Evolutionary conservation across 306 rosid species (phyloP), one percentile per base, ranked within the genome.

Genomic region (Dalbergia cultrata): DNA sequence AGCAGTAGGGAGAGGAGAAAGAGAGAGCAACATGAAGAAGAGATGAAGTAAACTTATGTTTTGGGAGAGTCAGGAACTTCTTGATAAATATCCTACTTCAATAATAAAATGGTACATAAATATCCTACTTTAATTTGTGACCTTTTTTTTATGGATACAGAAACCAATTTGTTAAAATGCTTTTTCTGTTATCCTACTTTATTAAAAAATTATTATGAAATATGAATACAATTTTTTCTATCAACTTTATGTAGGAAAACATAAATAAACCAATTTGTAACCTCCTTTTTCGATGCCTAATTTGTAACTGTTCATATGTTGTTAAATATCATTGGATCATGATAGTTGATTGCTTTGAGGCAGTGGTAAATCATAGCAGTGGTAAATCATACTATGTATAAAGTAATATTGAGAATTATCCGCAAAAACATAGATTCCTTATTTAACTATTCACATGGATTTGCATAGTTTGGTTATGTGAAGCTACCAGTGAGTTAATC

Each of bases 391-490:
- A 34, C 9, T 69, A 56, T 39, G 19, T 73, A 13, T 44, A 43
- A 43, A 58, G 18, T 19, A 58, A 21, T 43, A 63, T 8, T 13
- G 57, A 31, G 49, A 58, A 13, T 43, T 2, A 43, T 9, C 47
- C 9, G 12, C 6, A 7, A 43, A 43, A 43, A 2, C 11, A 7
- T 43, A 43, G 2, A 43, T 43, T 43, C 10, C 11, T 7, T 43
- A 43, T 43, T 43, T 43, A 43, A 43, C 47, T 0, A 43, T 43
- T 43, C 10, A 43, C 10, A 37, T 16, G 21, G 67, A 39, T 41
- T 45, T 41, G 63, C 61, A n/a, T n/a, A 74, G 39, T 10, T 21
- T 45, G 19, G 37, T 44, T 82, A 66, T 63, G 57, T 56, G 52
- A 31, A 34, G 72, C 21, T 64, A 65, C 18, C 7, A 37, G 26